phyloP scores from a whole-genome alignment of 805 yeast species.

The Hanseniaspora jakobsenii region DNA sequence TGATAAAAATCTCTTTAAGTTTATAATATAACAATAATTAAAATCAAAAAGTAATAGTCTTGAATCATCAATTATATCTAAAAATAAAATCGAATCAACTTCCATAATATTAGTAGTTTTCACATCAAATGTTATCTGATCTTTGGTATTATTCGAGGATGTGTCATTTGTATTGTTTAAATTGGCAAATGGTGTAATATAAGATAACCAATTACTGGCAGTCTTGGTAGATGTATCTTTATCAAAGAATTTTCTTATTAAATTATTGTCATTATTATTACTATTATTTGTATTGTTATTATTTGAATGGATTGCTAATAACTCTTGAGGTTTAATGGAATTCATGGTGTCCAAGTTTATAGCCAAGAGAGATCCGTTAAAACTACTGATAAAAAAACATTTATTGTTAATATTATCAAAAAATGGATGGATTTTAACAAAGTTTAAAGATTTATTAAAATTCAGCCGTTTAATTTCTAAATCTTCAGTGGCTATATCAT shows the following conservation, averaged over 20 bases:
- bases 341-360: conserved; percentile 6
- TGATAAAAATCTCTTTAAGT: too few relatives aligned
- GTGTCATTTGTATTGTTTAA: too few relatives aligned
- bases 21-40: background rate
- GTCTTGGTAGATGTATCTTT: too few relatives aligned
- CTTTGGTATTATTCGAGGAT: too few relatives aligned
- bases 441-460: conserved; percentile 13
- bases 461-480: conserved; percentile 1
- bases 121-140: conserved; percentile 5
- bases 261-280: background rate
- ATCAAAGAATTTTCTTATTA: too few relatives aligned
- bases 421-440: conserved; percentile 7
- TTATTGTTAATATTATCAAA: conserved; percentile 5
- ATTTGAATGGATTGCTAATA: too few relatives aligned
- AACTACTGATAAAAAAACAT: conserved; percentile 12
- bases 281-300: background rate
- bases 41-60: background rate
- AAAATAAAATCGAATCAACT: conserved; percentile 6
- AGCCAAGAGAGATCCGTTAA: conserved; percentile 7
- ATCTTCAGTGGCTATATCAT: background rate
- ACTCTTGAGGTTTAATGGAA: background rate
- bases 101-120: conserved; percentile 1
- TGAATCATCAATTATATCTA: background rate
- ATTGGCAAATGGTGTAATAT: conserved; percentile 7
- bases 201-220: conserved; percentile 6